These are phyloP conservation scores for Tillandsia fasciculata DNA, from an alignment of 176 grass and related monocot genomes.

Conservation along the genomic window DNA sequence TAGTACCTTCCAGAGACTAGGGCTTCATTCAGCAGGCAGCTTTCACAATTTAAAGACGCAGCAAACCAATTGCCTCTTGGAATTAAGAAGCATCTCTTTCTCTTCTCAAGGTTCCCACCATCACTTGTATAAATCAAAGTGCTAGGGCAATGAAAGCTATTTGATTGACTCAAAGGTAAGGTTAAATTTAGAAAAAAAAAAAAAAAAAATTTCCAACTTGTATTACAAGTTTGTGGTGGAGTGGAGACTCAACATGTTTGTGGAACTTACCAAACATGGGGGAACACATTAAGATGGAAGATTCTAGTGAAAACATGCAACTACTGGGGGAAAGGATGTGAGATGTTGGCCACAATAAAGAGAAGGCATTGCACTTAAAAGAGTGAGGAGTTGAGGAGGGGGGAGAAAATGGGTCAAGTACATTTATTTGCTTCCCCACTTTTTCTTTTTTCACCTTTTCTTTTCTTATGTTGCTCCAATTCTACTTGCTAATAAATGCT, in stretches of 20 bases:
- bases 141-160: background rate
- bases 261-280: background rate
- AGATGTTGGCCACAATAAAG: slow-evolving; percentile 41
- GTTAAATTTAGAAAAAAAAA: no score
- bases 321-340: slow-evolving; percentile 24
- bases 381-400: background rate
- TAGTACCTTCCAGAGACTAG: background rate
- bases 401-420: slow-evolving; percentile 20
- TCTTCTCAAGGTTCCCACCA: background rate
- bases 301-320: slow-evolving; percentile 8
- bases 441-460: slow-evolving; percentile 16
- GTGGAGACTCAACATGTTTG: background rate
- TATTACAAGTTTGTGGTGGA: background rate
- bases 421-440: slow-evolving; percentile 10
- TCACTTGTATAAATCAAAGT: background rate
- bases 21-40: background rate
- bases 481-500: slow-evolving; percentile 1
- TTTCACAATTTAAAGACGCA: background rate
- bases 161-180: no score
- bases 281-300: background rate
- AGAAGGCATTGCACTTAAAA: slow-evolving; percentile 3
- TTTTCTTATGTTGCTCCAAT: slow-evolving; percentile 12
- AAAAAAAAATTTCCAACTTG: background rate
- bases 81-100: background rate
- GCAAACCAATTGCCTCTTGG: background rate